A percentile compares a stretch with the other conserved stretches of the same genome.
phyloP scores from a whole-genome alignment of 2,329 filamentous ascomycete species.

The Colletotrichum ledebouriae region DNA sequence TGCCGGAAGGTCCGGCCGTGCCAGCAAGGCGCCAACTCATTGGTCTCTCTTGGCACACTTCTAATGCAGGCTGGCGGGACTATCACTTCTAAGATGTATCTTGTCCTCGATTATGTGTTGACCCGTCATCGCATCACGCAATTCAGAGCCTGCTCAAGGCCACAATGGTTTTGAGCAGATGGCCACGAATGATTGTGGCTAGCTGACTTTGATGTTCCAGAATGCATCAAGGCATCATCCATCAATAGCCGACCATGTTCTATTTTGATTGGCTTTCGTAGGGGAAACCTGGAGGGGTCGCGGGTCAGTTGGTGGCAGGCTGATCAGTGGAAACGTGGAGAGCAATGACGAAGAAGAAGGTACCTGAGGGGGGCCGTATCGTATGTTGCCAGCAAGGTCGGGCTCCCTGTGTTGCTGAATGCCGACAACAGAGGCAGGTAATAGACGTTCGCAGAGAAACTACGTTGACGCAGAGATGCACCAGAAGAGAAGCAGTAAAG shows the following conservation, averaged over 20 bases:
- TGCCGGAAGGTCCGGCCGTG: conserved; percentile 25
- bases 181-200: background rate
- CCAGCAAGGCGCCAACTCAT: conserved; percentile 2
- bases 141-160: background rate
- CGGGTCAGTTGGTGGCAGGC: conserved; percentile 13
- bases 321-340: conserved; percentile 33
- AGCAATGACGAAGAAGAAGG: conserved; percentile 22
- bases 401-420: background rate
- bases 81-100: no score
- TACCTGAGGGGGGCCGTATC: background rate
- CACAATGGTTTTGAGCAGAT: background rate
- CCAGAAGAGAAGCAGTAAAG: background rate
- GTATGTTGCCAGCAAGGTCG: background rate
- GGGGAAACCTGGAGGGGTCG: conserved; percentile 11
- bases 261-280: conserved; percentile 26
- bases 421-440: background rate
- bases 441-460: background rate
- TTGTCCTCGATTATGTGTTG: background rate
- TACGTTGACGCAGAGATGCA: background rate
- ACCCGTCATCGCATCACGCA: background rate
- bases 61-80: background rate
- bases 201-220: background rate
- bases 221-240: conserved; percentile 17
- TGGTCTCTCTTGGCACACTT: conserved; percentile 10
- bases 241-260: conserved; percentile 11